Base-by-base conservation (phyloP, 2,329 filamentous ascomycete genomes). In the Corinectria fuckeliana region DNA sequence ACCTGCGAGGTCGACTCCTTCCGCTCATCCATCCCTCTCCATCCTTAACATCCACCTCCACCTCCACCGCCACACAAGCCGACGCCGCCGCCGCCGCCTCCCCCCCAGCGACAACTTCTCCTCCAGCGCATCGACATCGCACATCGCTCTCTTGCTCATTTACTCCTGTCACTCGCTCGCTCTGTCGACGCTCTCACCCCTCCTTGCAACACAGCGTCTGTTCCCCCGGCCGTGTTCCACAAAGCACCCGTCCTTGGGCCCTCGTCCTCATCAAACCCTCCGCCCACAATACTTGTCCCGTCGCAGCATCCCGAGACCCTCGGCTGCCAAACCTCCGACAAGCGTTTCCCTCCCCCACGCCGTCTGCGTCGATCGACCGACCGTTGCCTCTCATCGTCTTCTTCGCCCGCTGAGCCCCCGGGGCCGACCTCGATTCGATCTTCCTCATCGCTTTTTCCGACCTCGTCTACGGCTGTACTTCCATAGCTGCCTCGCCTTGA, bases 191-290 rank as follows among this genome's bases (percentile, higher is more conserved):
- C 47, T 59, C 50, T 65, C 60, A 32, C 62, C 55, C 48, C 59
- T 69, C 67, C 53, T 63, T 58, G 58, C 52, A 68, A 58, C 63
- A 58, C 59, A 60, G 61, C 58, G 55, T 36, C 32, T 36, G 8
- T 61, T 55, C 67, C 51, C 58, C 65, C 48, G 63, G 69, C 56
- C 57, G 45, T 65, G 58, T 66, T 58, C 63, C 60, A 63, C 62
- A 41, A 53, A 50, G 53, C 50, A 57, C 58, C 60, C 51, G 54
- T 62, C 62, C 62, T n/a, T 55, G 53, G 64, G 57, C 57, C 65
- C 65, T 69, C 67, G 65, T 60, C 67, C 61, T 70, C 65, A 66
- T 69, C 65, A 69, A 69, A 69, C 65, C 66, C 58, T 70, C 67
- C 64, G 68, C 65, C 60, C 59, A 57, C 48, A 52, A 56, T 44